These are phyloP conservation scores for Aspergillus nomiae DNA, from an alignment of 2,329 filamentous ascomycete species.

Conservation along the genomic window DNA sequence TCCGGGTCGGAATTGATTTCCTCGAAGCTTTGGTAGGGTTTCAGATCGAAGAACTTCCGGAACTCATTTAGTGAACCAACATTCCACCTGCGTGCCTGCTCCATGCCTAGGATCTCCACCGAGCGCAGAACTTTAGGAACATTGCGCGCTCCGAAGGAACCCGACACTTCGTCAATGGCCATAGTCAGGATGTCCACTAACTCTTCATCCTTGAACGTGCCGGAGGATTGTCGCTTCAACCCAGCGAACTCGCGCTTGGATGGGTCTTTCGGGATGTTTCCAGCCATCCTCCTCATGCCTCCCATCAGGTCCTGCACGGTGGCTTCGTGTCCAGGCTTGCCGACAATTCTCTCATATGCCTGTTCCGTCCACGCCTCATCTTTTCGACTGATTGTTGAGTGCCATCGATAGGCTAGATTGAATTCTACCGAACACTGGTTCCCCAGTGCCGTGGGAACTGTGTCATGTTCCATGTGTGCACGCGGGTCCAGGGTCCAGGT, in stretches of 20 bases:
- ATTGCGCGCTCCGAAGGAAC: conserved; percentile 72
- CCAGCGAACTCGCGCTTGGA: conserved; percentile 67
- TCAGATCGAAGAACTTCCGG: conserved; percentile 76
- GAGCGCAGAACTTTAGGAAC: conserved; percentile 73
- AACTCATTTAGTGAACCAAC: conserved; percentile 81
- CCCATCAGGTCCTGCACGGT: conserved; percentile 62
- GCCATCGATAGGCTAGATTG: conserved; percentile 86
- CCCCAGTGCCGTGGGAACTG: conserved; percentile 66
- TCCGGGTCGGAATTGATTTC: conserved; percentile 79
- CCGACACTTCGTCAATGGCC: conserved; percentile 70
- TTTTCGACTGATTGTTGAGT: conserved; percentile 72
- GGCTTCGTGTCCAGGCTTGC: conserved; percentile 60
- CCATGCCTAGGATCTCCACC: conserved; percentile 78
- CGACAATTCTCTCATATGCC: conserved; percentile 65
- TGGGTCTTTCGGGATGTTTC: conserved; percentile 65
- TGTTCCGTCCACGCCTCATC: conserved; percentile 81
- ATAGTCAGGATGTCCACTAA: conserved; percentile 69
- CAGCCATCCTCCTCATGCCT: conserved; percentile 65
- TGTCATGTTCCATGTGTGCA: conserved; percentile 62
- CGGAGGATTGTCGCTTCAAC: conserved; percentile 65
- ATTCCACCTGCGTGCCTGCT: conserved; percentile 76
- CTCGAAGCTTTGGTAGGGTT: conserved; percentile 74
- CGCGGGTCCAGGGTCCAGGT: conserved; percentile 82
- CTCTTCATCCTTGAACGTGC: conserved; percentile 72
- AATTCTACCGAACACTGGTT: conserved; percentile 88